Evolutionary conservation across 345 rosid genomes (phyloP).

Genomic region (Syzygium aqueum): DNA sequence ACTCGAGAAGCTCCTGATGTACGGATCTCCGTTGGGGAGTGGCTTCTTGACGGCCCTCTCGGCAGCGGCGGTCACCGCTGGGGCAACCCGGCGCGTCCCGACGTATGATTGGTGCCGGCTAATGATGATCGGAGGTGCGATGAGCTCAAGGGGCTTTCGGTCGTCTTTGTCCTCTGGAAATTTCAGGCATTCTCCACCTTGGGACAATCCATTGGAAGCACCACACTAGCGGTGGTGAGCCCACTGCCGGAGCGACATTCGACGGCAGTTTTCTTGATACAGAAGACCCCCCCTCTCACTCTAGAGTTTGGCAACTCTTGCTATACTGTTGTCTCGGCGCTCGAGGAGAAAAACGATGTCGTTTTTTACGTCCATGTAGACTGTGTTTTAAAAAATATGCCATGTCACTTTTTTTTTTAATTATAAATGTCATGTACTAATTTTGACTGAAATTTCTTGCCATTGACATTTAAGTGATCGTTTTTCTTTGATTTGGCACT

Average conservation of each 20-base stretch:
- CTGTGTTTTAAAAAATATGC: too few species aligned
- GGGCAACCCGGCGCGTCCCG: slow-evolving; percentile 64
- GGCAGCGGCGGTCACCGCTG: slow-evolving; percentile 19
- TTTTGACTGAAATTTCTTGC: too few species aligned
- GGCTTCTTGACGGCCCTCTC: slow-evolving; percentile 31
- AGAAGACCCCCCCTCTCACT: too few species aligned
- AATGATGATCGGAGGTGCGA: slow-evolving; percentile 15
- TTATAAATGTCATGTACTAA: too few species aligned
- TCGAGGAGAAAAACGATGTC: too few species aligned
- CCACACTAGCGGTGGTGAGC: neutral
- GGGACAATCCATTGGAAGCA: neutral
- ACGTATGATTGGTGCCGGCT: slow-evolving; percentile 60
- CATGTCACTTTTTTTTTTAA: too few species aligned
- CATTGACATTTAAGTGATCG: too few species aligned
- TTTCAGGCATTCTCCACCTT: neutral
- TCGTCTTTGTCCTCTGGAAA: neutral
- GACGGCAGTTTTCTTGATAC: neutral
- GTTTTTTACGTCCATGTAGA: too few species aligned
- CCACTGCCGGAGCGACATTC: neutral
- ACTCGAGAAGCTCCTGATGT: slow-evolving; percentile 56
- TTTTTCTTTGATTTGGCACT: too few species aligned
- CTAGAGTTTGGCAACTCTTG: too few species aligned
- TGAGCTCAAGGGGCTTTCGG: slow-evolving; percentile 7
- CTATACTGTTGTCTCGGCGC: too few species aligned
- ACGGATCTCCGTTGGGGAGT: slow-evolving; percentile 91